Evolutionary conservation across 2,329 filamentous ascomycete species (phyloP).

Genomic region (Cladosporium cucumerinum): DNA sequence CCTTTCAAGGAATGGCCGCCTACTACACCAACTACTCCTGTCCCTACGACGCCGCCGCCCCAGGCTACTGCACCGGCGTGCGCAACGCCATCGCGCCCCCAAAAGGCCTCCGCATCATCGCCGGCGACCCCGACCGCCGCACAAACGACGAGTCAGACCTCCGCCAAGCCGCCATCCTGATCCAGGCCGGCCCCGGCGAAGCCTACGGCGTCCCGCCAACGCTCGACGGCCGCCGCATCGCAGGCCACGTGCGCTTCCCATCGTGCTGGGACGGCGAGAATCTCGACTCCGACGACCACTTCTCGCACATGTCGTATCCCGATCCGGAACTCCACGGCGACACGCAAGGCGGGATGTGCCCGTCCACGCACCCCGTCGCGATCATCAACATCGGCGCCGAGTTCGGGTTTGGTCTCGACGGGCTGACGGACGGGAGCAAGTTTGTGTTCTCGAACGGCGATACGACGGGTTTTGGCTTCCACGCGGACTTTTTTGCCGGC

Average conservation of each 20-base stretch:
- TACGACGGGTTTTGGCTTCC: conserved; percentile 47
- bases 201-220: conserved; percentile 8
- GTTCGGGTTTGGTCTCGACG: conserved; percentile 52
- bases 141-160: conserved; percentile 8
- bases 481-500: conserved; percentile 50
- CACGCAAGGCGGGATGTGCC: conserved; percentile 48
- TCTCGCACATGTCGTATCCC: conserved; percentile 64
- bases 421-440: conserved; percentile 58
- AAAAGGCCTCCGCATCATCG: conserved; percentile 68
- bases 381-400: conserved; percentile 46
- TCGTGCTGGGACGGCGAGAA: conserved; percentile 66
- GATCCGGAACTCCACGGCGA: conserved; percentile 22
- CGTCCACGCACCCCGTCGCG: conserved; percentile 48
- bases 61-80: conserved; percentile 11
- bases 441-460: conserved; percentile 46
- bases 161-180: conserved; percentile 11
- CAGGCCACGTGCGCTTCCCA: conserved; percentile 65
- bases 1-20: conserved; percentile 59
- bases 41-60: conserved; percentile 6
- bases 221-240: conserved; percentile 43
- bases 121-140: conserved; percentile 54
- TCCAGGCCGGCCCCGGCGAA: conserved; percentile 9
- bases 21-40: conserved; percentile 50
- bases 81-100: conserved; percentile 54
- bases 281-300: conserved; percentile 57